Evolutionary conservation across 371 early-diverging fungal species (phyloP).

Genomic region (Mucor irregularis): DNA sequence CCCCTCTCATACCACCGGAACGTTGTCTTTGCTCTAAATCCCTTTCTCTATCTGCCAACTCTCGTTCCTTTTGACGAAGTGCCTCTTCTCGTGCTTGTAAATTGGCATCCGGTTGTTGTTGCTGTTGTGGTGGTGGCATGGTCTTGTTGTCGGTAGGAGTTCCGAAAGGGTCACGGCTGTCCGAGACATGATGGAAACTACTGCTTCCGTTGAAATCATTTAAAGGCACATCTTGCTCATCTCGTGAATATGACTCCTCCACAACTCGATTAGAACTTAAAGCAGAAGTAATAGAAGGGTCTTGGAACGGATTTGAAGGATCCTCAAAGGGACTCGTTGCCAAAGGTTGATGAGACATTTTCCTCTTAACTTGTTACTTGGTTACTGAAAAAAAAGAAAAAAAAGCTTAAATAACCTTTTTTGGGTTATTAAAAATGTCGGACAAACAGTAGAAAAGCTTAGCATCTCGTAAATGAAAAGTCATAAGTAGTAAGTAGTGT

Average conservation of each 20-base stretch:
- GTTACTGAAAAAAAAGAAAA: neutral
- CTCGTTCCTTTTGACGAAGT: conserved; percentile 63
- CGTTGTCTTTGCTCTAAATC: conserved; percentile 45
- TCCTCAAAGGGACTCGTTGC: conserved; percentile 54
- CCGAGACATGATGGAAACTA: conserved; percentile 40
- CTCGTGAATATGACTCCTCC: conserved; percentile 25
- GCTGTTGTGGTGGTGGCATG: neutral
- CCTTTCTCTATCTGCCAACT: conserved; percentile 67
- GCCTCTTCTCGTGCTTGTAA: conserved; percentile 56
- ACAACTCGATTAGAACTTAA: conserved; percentile 38
- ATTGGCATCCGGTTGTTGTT: conserved; percentile 6
- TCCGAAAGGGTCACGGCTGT: conserved; percentile 34
- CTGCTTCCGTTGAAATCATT: conserved; percentile 36
- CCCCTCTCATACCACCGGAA: conserved; percentile 39
- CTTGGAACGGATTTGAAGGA: conserved; percentile 63
- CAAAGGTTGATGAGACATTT: conserved; percentile 9
- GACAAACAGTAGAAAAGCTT: too few relatives aligned
- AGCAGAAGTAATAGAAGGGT: conserved; percentile 56
- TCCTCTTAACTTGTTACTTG: too few relatives aligned
- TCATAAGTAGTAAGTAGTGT: too few relatives aligned
- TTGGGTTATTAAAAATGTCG: too few relatives aligned
- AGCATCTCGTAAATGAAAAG: too few relatives aligned
- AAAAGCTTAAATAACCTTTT: too few relatives aligned
- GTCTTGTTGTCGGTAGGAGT: neutral
- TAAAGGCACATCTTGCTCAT: conserved; percentile 13